phyloP scores from a whole-genome alignment of 2,329 filamentous ascomycete genomes.

The Tolypocladium inflatum region DNA sequence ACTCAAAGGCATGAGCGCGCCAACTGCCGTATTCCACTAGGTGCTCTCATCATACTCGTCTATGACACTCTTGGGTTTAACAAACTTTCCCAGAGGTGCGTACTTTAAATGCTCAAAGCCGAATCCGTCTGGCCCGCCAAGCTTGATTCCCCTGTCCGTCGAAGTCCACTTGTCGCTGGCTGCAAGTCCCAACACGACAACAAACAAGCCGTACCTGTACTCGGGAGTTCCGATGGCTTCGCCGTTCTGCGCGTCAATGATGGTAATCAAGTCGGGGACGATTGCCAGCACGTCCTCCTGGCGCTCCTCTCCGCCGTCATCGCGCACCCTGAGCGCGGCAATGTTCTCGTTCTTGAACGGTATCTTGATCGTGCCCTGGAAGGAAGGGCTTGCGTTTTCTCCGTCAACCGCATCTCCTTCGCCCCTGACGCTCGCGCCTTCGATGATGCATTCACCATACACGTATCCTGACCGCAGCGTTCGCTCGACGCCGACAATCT shows the following conservation, averaged over 20 bases:
- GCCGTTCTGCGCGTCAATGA: slow-evolving; percentile 47
- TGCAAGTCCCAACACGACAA: slow-evolving; percentile 37
- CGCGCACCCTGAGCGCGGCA: slow-evolving; percentile 34
- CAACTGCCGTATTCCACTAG: not conserved
- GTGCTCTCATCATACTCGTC: slow-evolving; percentile 30
- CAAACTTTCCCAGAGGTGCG: slow-evolving; percentile 35
- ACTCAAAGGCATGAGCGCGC: not conserved
- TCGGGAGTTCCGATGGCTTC: slow-evolving; percentile 48
- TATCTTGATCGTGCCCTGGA: slow-evolving; percentile 46
- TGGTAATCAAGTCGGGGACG: slow-evolving; percentile 46
- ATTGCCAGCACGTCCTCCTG: slow-evolving; percentile 37
- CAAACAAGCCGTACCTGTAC: slow-evolving; percentile 43
- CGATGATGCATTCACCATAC: slow-evolving; percentile 49
- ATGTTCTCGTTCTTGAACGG: slow-evolving; percentile 71
- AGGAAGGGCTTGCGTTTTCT: slow-evolving; percentile 4
- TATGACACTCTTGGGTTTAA: slow-evolving; percentile 41
- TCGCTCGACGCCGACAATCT: slow-evolving; percentile 52
- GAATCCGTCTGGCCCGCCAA: slow-evolving; percentile 40
- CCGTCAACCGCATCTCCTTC: slow-evolving; percentile 8
- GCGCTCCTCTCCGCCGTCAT: slow-evolving; percentile 23
- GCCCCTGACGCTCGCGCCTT: slow-evolving; percentile 32
- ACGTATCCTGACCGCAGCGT: slow-evolving; percentile 46
- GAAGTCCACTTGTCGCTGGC: slow-evolving; percentile 36
- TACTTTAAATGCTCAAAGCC: slow-evolving; percentile 38
- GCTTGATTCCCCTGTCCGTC: slow-evolving; percentile 33